Evolutionary conservation across 306 rosid species (phyloP), one percentile per base, ranked within the genome.

Genomic region (Citrullus amarus): DNA sequence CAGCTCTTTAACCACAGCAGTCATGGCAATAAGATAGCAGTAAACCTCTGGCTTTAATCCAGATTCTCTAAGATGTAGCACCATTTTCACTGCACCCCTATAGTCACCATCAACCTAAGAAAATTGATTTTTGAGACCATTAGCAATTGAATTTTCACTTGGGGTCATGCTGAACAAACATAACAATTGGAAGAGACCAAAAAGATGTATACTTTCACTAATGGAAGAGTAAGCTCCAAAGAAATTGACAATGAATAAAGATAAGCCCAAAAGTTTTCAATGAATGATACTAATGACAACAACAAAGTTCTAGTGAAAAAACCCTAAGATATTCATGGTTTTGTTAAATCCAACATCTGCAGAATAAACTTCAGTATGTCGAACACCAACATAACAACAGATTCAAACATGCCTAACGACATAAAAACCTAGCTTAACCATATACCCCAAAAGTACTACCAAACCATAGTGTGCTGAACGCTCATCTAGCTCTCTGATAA

Each of bases 21-120:
- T 91, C 99, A 95, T 91, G 50, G 97, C 99, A 69, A 91, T 84
- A 62, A 95, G 97, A 81, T 91, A 92, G 85, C 97, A 89, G 82
- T 95, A 92, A 28, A 88, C 87, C 90, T 95, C 99, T 46, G 99
- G 97, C 87, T 82, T 89, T 88, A 95, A 74, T 61, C 99, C 93
- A 69, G 97, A 90, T 84, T 91, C 97, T 85, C 93, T 91, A 22
- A 89, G 81, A 8, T 83, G 88, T 71, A 91, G 86, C 73, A 95
- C 97, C 87, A 89, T 82, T 82, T 86, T 91, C 83, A 88, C 88
- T 34, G 99, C 93, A 5, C 87, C 87, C 81, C 76, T 81, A 46
- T 89, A 95, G 80, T 92, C 87, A 43, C 97, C 97, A 41, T 88
- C 97, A 83, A 82, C 87, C 99, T 95, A 85, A 53, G 55, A 58